Evolutionary conservation across 2,329 filamentous ascomycete species (phyloP).

Genomic region (Fusarium sp.): DNA sequence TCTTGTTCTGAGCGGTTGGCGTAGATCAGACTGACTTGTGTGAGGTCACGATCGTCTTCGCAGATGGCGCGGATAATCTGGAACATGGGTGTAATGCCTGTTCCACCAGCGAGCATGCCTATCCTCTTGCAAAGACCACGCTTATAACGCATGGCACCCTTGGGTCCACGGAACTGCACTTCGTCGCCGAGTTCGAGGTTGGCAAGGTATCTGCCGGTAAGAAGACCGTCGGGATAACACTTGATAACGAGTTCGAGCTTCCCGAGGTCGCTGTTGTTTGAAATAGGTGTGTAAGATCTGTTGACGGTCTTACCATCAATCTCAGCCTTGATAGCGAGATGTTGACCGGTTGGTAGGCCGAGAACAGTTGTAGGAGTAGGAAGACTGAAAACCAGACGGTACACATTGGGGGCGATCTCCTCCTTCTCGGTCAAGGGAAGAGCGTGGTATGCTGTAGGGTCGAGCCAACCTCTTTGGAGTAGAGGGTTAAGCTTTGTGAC

Average conservation of each 20-base stretch:
- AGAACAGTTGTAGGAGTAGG: conserved; percentile 59
- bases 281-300: conserved; percentile 67
- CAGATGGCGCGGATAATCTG: conserved; percentile 74
- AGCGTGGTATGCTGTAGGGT: conserved; percentile 60
- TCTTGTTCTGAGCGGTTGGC: conserved; percentile 70
- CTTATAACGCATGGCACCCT: conserved; percentile 66
- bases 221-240: conserved; percentile 62
- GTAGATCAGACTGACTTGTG: conserved; percentile 68
- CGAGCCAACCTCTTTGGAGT: conserved; percentile 59
- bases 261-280: conserved; percentile 63
- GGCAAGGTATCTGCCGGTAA: conserved; percentile 64
- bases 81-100: conserved; percentile 53
- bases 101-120: conserved; percentile 66
- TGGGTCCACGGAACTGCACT: conserved; percentile 66
- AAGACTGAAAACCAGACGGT: conserved; percentile 61
- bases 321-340: conserved; percentile 64
- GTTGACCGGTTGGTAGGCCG: conserved; percentile 68
- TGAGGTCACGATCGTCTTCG: conserved; percentile 69
- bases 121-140: conserved; percentile 58
- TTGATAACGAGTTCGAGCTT: conserved; percentile 64
- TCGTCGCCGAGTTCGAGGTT: conserved; percentile 61
- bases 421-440: conserved; percentile 59
- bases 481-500: conserved; percentile 49
- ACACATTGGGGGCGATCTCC: conserved; percentile 58
- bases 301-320: conserved; percentile 60